Conservation (phyloP, 768 basidiomycete species). For the Lactarius evosmus region DNA sequence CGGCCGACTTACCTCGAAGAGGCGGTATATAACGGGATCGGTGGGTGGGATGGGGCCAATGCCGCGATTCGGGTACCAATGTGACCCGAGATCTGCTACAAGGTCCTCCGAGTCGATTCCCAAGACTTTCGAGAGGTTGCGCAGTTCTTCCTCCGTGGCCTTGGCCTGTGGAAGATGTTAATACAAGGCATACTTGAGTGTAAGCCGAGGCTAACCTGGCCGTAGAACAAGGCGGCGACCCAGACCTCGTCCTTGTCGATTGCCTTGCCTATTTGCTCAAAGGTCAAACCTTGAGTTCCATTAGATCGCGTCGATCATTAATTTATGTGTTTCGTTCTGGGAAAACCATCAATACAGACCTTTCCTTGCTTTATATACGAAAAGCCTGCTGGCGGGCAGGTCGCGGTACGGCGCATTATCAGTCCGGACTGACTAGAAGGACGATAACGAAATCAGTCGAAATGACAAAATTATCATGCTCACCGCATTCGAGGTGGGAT, state of each 20-base stretch:
- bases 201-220: conserved; percentile 47
- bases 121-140: conserved; percentile 48
- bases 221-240: conserved; percentile 80
- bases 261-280: conserved; percentile 61
- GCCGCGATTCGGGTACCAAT: conserved; percentile 76
- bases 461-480: not conserved
- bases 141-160: conserved; percentile 56
- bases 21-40: conserved; percentile 76
- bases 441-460: not conserved
- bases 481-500: conserved; percentile 7
- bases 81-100: conserved; percentile 48
- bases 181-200: not conserved
- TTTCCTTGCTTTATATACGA: not conserved
- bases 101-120: conserved; percentile 43
- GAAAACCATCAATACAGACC: conserved; percentile 1
- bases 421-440: not conserved
- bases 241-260: conserved; percentile 77
- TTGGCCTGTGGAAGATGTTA: conserved; percentile 53
- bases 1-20: conserved; percentile 60
- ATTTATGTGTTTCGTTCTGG: conserved; percentile 66
- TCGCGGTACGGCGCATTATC: not conserved
- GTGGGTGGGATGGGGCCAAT: conserved; percentile 68
- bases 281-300: conserved; percentile 53
- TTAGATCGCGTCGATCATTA: not conserved
- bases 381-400: not conserved